phyloP scores from a whole-genome alignment of 2,329 filamentous ascomycete genomes.

The Colletotrichum phormii region DNA sequence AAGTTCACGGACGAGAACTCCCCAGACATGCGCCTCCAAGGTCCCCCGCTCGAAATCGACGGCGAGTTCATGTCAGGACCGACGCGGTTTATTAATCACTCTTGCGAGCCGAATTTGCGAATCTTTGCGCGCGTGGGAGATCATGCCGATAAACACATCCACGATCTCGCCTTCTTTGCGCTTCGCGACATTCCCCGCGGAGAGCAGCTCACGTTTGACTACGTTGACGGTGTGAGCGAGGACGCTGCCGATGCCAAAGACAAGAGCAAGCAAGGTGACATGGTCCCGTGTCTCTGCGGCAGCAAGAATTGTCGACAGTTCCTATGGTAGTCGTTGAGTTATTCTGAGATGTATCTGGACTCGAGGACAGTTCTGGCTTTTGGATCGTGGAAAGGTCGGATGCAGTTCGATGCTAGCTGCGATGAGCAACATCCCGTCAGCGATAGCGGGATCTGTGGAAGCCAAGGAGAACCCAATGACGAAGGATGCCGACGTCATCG shows the following conservation, averaged over 20 bases:
- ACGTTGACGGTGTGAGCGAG: slow-evolving; percentile 73
- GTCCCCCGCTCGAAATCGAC: slow-evolving; percentile 70
- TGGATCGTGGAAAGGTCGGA: background rate
- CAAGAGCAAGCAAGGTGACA: slow-evolving; percentile 59
- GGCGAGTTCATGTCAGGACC: slow-evolving; percentile 84
- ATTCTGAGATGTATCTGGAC: too few relatives aligned
- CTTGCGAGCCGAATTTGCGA: slow-evolving; percentile 81
- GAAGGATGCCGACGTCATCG: slow-evolving; percentile 19
- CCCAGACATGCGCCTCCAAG: slow-evolving; percentile 66
- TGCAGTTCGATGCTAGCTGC: background rate
- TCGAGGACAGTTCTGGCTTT: background rate
- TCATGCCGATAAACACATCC: slow-evolving; percentile 78
- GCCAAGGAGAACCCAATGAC: background rate
- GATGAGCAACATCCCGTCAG: background rate
- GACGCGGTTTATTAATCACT: slow-evolving; percentile 86
- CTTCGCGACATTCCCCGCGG: slow-evolving; percentile 72
- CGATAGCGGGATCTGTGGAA: background rate
- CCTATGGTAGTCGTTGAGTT: slow-evolving; percentile 65
- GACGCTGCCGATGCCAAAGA: slow-evolving; percentile 62
- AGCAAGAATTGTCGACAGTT: slow-evolving; percentile 75
- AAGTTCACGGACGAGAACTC: slow-evolving; percentile 76
- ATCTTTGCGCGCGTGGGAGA: slow-evolving; percentile 86
- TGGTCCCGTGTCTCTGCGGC: slow-evolving; percentile 72
- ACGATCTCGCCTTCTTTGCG: slow-evolving; percentile 83
- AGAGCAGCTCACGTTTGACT: slow-evolving; percentile 84